Evolutionary conservation across 2,329 filamentous ascomycete species (phyloP).

Genomic region (Cercospora sesami): DNA sequence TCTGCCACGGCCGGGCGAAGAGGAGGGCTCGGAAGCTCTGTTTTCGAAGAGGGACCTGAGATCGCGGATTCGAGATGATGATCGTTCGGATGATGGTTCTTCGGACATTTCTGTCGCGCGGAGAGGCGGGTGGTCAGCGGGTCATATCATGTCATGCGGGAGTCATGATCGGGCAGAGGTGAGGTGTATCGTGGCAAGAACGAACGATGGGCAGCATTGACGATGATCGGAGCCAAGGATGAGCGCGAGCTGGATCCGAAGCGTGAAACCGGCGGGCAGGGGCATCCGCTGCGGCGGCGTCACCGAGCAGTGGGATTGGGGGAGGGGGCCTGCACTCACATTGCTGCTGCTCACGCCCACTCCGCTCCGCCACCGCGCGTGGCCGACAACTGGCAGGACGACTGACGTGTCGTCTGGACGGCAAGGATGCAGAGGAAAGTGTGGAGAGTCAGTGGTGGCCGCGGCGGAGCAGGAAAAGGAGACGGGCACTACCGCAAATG

Average conservation of each 20-base stretch:
- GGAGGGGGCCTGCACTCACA: background rate
- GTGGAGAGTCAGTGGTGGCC: background rate
- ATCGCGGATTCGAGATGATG: constrained; percentile 48
- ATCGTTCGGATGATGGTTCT: constrained; percentile 35
- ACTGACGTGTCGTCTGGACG: background rate
- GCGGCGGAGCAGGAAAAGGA: background rate
- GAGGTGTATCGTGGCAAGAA: constrained; percentile 12
- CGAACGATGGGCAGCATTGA: constrained; percentile 1
- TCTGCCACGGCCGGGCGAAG: constrained; percentile 42
- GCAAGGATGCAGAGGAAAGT: background rate
- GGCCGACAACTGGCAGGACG: background rate
- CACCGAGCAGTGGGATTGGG: background rate
- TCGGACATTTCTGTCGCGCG: constrained; percentile 48
- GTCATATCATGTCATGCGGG: constrained; percentile 2
- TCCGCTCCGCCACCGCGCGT: background rate
- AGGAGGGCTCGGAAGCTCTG: constrained; percentile 37
- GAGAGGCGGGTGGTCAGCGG: constrained; percentile 17
- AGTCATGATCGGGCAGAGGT: constrained; percentile 5
- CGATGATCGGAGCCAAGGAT: constrained; percentile 9
- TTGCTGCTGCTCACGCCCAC: constrained; percentile 1
- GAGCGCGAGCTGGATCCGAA: constrained; percentile 2
- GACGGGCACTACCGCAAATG: background rate
- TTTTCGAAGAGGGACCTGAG: constrained; percentile 53
- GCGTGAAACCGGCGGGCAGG: constrained; percentile 9
- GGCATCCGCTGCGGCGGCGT: background rate